phyloP scores from a whole-genome alignment of 2,329 filamentous ascomycete genomes.

The Dothideomycetidae sp. region DNA sequence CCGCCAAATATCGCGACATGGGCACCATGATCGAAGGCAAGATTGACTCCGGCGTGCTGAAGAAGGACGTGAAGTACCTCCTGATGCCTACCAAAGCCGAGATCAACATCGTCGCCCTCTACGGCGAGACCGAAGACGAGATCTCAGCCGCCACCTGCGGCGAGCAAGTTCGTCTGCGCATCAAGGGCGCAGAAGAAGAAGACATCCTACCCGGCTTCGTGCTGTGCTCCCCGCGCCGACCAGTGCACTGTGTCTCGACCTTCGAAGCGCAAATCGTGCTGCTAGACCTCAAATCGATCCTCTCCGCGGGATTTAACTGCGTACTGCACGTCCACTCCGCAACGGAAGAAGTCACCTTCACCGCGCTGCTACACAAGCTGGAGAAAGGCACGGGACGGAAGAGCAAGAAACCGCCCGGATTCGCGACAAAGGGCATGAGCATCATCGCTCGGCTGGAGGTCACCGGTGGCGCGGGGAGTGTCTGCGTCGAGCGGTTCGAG shows the following conservation, averaged over 20 bases:
- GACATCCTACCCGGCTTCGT: constrained; percentile 93
- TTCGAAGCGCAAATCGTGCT: constrained; percentile 98
- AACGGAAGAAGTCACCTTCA: constrained; percentile 93
- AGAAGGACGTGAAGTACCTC: constrained; percentile 71
- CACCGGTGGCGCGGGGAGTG: constrained; percentile 67
- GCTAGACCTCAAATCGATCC: constrained; percentile 83
- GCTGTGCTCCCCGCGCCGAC: constrained; percentile 82
- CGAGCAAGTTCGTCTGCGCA: constrained; percentile 83
- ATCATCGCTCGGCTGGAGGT: constrained; percentile 90
- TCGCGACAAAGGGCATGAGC: constrained; percentile 66
- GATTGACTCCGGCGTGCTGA: constrained; percentile 85
- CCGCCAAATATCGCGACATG: constrained; percentile 92
- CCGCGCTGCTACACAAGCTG: constrained; percentile 74
- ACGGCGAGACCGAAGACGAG: constrained; percentile 94
- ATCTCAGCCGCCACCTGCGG: constrained; percentile 68
- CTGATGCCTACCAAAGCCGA: constrained; percentile 93
- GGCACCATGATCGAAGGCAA: constrained; percentile 97
- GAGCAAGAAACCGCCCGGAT: constrained; percentile 84
- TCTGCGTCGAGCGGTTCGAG: constrained; percentile 89
- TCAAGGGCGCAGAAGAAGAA: constrained; percentile 94
- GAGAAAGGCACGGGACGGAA: constrained; percentile 89
- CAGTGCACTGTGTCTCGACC: constrained; percentile 74
- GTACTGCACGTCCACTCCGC: constrained; percentile 95
- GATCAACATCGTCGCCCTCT: constrained; percentile 69
- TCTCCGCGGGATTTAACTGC: constrained; percentile 92